These are phyloP conservation scores for Candida xyloterini DNA, from an alignment of 805 yeast species.

Conservation along the genomic window DNA sequence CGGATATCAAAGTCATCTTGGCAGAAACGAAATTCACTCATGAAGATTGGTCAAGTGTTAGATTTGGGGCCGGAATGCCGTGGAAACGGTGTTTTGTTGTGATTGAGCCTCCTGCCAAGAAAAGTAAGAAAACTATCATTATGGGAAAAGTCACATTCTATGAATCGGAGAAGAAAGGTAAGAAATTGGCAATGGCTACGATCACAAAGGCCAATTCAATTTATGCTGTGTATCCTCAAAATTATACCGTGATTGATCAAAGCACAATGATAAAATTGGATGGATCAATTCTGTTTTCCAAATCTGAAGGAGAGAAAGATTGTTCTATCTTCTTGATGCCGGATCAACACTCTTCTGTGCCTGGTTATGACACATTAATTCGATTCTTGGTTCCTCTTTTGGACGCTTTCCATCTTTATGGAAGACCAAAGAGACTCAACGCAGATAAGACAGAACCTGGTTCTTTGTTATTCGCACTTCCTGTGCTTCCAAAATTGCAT, in stretches of 20 bases:
- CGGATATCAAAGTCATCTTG: constrained; percentile 81
- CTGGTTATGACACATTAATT: constrained; percentile 80
- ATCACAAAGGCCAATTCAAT: constrained; percentile 67
- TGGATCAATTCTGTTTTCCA: constrained; percentile 66
- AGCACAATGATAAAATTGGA: constrained; percentile 88
- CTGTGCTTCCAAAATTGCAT: constrained; percentile 74
- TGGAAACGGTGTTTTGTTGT: constrained; percentile 95
- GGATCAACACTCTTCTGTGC: constrained; percentile 75
- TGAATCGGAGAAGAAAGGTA: constrained; percentile 72
- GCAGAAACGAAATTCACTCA: constrained; percentile 83
- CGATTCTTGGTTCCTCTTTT: constrained; percentile 72
- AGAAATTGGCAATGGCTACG: constrained; percentile 78
- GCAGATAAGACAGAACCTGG: constrained; percentile 67
- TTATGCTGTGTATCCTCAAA: constrained; percentile 90
- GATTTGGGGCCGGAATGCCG: constrained; percentile 97
- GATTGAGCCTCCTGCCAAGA: constrained; percentile 64
- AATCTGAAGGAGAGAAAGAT: constrained; percentile 48
- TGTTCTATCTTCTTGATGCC: constrained; percentile 80
- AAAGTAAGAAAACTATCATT: constrained; percentile 41
- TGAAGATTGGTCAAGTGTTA: constrained; percentile 92
- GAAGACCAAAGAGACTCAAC: constrained; percentile 72
- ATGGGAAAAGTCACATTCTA: constrained; percentile 76
- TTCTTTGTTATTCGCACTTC: constrained; percentile 76
- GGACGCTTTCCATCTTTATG: constrained; percentile 76
- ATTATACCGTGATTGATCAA: constrained; percentile 74